A percentile compares a stretch with the other conserved stretches of the same genome.
phyloP scores from a whole-genome alignment of 225 moss, liverwort and hornwort genomes.

The Pseudoscleropodium purum region DNA sequence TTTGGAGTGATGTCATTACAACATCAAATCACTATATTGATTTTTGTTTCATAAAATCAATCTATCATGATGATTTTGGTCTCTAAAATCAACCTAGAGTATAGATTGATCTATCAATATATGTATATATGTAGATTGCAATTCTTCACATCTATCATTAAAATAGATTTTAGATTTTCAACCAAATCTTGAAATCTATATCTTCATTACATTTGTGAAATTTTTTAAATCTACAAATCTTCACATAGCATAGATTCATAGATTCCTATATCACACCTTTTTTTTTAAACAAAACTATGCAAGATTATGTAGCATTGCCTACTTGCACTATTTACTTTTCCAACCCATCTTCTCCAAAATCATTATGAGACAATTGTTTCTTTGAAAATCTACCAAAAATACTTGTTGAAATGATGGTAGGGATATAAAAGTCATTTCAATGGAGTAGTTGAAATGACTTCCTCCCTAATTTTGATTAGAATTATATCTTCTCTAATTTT shows the following conservation, averaged over 20 bases:
- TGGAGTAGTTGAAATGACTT: accelerated
- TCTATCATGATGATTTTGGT: background rate
- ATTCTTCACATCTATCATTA: background rate
- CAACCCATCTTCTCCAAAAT: background rate
- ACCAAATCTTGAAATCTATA: background rate
- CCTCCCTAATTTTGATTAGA: background rate
- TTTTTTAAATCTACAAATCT: background rate
- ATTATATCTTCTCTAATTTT: background rate
- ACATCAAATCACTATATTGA: background rate
- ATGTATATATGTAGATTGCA: background rate
- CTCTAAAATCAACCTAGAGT: background rate
- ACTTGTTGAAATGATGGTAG: background rate
- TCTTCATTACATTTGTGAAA: background rate
- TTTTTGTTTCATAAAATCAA: background rate
- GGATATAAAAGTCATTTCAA: background rate
- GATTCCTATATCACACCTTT: background rate
- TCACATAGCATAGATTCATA: background rate
- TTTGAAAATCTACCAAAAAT: background rate
- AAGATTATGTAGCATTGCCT: background rate
- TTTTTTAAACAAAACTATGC: background rate
- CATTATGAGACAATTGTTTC: too few relatives aligned
- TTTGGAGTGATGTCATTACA: background rate
- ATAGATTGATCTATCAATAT: background rate
- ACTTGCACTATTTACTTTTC: background rate
- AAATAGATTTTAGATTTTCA: background rate